Percentiles rank a stretch among this genome's conserved stretches.
phyloP scores from a whole-genome alignment of 495 filamentous ascomycete species.

The Aspergillus mulundensis region DNA sequence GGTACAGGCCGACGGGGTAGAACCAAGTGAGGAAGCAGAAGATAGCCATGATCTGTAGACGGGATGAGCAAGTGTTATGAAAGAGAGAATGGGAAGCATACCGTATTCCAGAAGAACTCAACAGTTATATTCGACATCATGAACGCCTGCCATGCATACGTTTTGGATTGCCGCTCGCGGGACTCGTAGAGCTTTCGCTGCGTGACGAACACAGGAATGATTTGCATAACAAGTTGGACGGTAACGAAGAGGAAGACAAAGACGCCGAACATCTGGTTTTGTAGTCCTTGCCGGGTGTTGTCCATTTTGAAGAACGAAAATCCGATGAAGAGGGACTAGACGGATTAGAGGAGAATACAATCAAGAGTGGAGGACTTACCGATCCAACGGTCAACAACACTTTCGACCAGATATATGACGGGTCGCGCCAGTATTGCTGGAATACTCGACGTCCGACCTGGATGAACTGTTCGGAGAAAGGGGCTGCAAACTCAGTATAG shows the following conservation, averaged over 20 bases:
- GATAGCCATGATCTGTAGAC: slow-evolving; percentile 49
- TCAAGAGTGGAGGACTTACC: neutral
- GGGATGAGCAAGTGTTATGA: slow-evolving; percentile 2
- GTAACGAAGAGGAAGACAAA: slow-evolving; percentile 86
- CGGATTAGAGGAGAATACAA: slow-evolving; percentile 51
- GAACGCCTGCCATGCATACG: slow-evolving; percentile 74
- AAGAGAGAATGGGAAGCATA: slow-evolving; percentile 57
- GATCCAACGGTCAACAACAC: slow-evolving; percentile 48
- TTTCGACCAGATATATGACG: slow-evolving; percentile 58
- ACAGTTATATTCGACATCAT: slow-evolving; percentile 63
- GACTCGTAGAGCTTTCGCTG: slow-evolving; percentile 69
- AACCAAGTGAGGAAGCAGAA: slow-evolving; percentile 64
- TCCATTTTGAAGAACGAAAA: slow-evolving; percentile 82
- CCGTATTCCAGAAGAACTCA: slow-evolving; percentile 73
- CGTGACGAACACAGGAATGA: slow-evolving; percentile 67
- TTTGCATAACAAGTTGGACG: slow-evolving; percentile 71
- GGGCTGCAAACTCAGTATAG: slow-evolving; percentile 51
- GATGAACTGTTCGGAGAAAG: slow-evolving; percentile 49
- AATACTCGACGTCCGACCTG: slow-evolving; percentile 51
- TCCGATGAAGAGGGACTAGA: slow-evolving; percentile 76
- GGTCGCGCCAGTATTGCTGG: slow-evolving; percentile 57
- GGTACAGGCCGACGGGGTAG: slow-evolving; percentile 63
- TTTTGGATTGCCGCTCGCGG: slow-evolving; percentile 66
- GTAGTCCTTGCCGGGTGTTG: slow-evolving; percentile 73
- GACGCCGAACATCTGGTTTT: slow-evolving; percentile 87